These are phyloP conservation scores for Acidiella bohemica DNA, from an alignment of 495 filamentous ascomycete species.

Conservation along the genomic window DNA sequence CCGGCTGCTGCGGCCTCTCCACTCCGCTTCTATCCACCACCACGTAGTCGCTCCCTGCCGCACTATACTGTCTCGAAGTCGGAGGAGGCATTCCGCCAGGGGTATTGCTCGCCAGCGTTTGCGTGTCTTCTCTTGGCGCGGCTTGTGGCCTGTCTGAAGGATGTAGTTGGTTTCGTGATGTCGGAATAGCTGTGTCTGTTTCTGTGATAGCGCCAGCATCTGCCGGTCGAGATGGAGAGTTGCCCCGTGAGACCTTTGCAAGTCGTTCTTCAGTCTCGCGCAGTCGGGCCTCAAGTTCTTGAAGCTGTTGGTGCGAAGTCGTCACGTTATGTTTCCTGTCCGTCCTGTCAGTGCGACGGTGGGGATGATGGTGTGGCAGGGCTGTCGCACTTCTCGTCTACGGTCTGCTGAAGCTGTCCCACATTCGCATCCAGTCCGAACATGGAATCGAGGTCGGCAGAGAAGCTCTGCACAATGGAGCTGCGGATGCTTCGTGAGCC, in stretches of 20 bases:
- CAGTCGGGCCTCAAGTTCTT: conserved; percentile 70
- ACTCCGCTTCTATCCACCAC: conserved; percentile 11
- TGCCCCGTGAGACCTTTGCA: conserved; percentile 30
- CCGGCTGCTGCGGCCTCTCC: neutral
- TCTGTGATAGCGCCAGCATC: conserved; percentile 1
- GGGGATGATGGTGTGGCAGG: neutral
- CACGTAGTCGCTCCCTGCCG: conserved; percentile 18
- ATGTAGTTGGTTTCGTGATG: neutral
- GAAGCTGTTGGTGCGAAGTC: conserved; percentile 63
- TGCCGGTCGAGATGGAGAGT: conserved; percentile 12
- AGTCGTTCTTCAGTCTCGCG: conserved; percentile 75
- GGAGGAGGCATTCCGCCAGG: conserved; percentile 12
- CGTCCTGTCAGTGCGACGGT: conserved; percentile 13
- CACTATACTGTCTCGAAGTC: conserved; percentile 9
- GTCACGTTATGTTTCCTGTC: conserved; percentile 56
- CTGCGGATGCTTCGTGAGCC: conserved; percentile 36
- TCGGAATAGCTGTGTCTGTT: no score
- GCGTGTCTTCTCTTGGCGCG: conserved; percentile 2
- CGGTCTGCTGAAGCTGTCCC: conserved; percentile 58
- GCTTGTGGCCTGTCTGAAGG: conserved; percentile 4
- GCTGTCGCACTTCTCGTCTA: conserved; percentile 67
- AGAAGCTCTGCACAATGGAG: conserved; percentile 78
- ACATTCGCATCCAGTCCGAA: conserved; percentile 61
- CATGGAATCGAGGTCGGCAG: conserved; percentile 70
- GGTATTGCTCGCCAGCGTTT: conserved; percentile 12